Percentiles rank a stretch among this genome's conserved stretches.
Conservation (phyloP, 164 flowering plant genomes). For the Chloranthus sessilifolius region DNA sequence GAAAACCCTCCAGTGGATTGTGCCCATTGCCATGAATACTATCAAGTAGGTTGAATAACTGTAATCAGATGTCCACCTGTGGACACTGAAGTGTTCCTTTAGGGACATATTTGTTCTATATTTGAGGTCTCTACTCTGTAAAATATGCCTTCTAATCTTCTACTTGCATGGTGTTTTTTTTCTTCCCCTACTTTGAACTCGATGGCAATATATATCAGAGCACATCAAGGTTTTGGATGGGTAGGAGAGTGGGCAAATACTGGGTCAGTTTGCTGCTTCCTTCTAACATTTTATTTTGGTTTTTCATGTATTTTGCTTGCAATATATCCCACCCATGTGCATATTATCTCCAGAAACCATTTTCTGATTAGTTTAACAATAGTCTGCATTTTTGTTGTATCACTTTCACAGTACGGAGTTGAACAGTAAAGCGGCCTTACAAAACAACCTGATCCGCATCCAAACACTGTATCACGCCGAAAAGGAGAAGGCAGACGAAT, state of each 20-base stretch:
- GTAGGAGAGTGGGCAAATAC: constrained; percentile 99
- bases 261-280: constrained; percentile 46
- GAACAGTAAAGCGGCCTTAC: constrained; percentile 52
- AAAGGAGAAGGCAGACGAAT: constrained; percentile 71
- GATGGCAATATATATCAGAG: constrained; percentile 41
- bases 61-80: background rate
- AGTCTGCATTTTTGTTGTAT: background rate
- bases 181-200: background rate
- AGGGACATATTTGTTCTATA: too few relatives aligned
- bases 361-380: background rate
- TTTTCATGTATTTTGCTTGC: too few relatives aligned
- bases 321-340: too few relatives aligned
- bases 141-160: background rate
- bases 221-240: constrained; percentile 99
- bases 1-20: constrained; percentile 94
- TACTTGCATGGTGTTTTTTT: background rate
- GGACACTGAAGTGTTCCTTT: too few relatives aligned
- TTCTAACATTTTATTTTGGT: background rate
- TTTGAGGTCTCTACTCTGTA: too few relatives aligned
- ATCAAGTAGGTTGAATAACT: constrained; percentile 55
- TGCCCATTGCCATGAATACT: constrained; percentile 90
- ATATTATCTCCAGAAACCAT: background rate
- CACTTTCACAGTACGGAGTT: constrained; percentile 8
- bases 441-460: constrained; percentile 57
- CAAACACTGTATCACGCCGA: constrained; percentile 94